A percentile compares a stretch with the other conserved stretches of the same genome.
phyloP scores from a whole-genome alignment of 1,139 yeast genomes.

The Lodderomyces pseudojiufengensis region DNA sequence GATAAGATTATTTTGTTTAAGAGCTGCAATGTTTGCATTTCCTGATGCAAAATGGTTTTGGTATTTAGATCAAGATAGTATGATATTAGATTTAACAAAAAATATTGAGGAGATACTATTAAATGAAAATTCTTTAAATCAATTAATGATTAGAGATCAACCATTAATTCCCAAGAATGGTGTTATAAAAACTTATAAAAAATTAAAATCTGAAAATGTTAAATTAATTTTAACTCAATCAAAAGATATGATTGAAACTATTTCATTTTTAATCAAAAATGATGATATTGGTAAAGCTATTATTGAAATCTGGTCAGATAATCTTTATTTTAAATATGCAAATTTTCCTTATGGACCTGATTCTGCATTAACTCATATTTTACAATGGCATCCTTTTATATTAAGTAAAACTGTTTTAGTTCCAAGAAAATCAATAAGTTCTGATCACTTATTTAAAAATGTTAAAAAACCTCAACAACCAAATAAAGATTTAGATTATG shows the following conservation, averaged over 20 bases:
- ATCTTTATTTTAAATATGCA: constrained; percentile 59
- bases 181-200: constrained; percentile 65
- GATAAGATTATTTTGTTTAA: constrained; percentile 55
- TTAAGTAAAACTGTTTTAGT: constrained; percentile 70
- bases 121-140: constrained; percentile 51
- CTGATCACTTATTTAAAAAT: constrained; percentile 23
- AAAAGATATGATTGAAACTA: constrained; percentile 54
- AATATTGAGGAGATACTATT: constrained; percentile 57
- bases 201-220: constrained; percentile 50
- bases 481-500: constrained; percentile 30
- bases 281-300: constrained; percentile 61
- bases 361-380: constrained; percentile 70
- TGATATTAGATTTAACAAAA: constrained; percentile 63
- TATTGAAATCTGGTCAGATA: constrained; percentile 73
- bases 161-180: constrained; percentile 70
- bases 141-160: constrained; percentile 59
- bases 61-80: constrained; percentile 73
- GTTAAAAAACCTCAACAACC: constrained; percentile 20
- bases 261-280: constrained; percentile 66
- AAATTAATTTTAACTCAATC: constrained; percentile 67
- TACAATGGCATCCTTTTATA: constrained; percentile 90
- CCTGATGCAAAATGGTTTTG: constrained; percentile 83
- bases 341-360: constrained; percentile 61
- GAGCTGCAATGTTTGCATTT: constrained; percentile 86
- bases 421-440: constrained; percentile 46